Conservation (phyloP, 768 basidiomycete species). For the Termitomyces bulborhizus region DNA sequence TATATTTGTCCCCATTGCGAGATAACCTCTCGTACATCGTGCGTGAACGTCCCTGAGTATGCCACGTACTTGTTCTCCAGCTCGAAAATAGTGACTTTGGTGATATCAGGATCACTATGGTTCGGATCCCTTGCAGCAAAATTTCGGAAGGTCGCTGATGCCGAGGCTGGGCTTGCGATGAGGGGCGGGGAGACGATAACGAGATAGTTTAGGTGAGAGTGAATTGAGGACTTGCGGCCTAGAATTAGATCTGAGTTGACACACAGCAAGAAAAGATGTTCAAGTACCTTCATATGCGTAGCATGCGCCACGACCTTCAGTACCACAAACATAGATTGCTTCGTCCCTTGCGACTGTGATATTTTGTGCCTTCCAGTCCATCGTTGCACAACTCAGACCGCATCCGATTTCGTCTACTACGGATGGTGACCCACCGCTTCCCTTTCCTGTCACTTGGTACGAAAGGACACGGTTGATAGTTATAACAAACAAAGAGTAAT, state of each 20-base stretch:
- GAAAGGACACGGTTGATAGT: constrained; percentile 79
- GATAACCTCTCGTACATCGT: constrained; percentile 79
- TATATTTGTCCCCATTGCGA: constrained; percentile 80
- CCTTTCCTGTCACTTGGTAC: constrained; percentile 68
- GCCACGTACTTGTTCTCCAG: constrained; percentile 88
- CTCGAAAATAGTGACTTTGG: constrained; percentile 83
- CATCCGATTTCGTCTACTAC: constrained; percentile 86
- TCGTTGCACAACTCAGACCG: constrained; percentile 76
- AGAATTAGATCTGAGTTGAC: constrained; percentile 1
- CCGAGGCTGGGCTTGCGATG: constrained; percentile 54
- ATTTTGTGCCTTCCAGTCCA: constrained; percentile 67
- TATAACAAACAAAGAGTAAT: constrained; percentile 73
- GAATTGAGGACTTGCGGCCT: constrained; percentile 76
- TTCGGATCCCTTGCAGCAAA: constrained; percentile 49
- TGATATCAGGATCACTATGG: constrained; percentile 51
- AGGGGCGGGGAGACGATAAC: constrained; percentile 88
- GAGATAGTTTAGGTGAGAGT: constrained; percentile 77
- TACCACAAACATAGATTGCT: constrained; percentile 81
- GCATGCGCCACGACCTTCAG: constrained; percentile 76
- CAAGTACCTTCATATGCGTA: constrained; percentile 85
- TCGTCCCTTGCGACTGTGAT: constrained; percentile 88
- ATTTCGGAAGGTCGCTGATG: constrained; percentile 72
- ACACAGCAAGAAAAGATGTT: not conserved
- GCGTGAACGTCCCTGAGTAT: constrained; percentile 73
- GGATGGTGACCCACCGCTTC: constrained; percentile 56